Conservation (phyloP, 1,284 basidiomycete species). For the Austroboletus novae-zelandiae region DNA sequence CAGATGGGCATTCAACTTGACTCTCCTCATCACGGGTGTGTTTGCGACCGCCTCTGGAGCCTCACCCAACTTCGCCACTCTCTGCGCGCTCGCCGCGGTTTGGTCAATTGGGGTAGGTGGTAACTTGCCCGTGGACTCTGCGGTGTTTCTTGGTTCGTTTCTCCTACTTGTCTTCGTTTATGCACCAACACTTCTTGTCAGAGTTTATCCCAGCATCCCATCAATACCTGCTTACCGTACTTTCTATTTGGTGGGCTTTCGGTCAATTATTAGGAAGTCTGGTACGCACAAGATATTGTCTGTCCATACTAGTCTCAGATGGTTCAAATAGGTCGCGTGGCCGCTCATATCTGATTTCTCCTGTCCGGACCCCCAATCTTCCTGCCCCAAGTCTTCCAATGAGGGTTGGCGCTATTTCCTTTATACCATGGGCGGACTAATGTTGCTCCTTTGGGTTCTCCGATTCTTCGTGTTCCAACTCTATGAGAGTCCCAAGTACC, state of each 20-base stretch:
- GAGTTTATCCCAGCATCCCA: conserved; percentile 60
- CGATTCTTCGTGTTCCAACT: conserved; percentile 77
- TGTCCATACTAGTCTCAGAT: neutral
- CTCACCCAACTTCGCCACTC: conserved; percentile 49
- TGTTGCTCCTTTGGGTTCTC: conserved; percentile 59
- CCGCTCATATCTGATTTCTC: conserved; percentile 64
- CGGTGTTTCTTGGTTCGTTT: conserved; percentile 67
- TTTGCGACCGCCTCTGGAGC: conserved; percentile 64
- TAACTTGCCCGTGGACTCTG: conserved; percentile 77
- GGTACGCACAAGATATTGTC: conserved; percentile 30
- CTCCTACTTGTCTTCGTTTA: neutral
- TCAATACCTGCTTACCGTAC: conserved; percentile 61
- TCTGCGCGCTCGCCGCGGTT: conserved; percentile 53
- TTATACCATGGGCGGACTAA: conserved; percentile 60
- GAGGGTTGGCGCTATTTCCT: conserved; percentile 75
- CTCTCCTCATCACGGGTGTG: conserved; percentile 65
- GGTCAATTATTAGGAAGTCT: conserved; percentile 59
- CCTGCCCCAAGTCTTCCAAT: conserved; percentile 45
- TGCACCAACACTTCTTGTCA: conserved; percentile 15
- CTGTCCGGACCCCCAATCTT: conserved; percentile 40
- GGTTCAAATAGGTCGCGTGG: conserved; percentile 53
- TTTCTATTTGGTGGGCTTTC: conserved; percentile 67
- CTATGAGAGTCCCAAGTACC: conserved; percentile 73
- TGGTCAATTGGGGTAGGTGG: conserved; percentile 68
- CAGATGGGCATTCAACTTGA: conserved; percentile 73